Conservation (phyloP, 129 eudicot species). For the sunflower (Helianthus annuus) region DNA sequence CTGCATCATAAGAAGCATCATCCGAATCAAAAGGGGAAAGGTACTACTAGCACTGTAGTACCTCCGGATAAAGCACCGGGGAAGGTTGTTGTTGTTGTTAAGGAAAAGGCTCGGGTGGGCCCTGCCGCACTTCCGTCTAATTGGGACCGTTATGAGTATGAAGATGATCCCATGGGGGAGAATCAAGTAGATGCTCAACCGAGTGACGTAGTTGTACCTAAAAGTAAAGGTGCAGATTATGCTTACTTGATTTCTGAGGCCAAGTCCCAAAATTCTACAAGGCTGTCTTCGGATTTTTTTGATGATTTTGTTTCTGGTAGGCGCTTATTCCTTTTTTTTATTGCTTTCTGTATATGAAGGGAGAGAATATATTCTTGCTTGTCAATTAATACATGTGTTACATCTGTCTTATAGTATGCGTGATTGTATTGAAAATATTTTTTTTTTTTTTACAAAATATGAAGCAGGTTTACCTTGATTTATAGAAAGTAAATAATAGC, state of each 20-base stretch:
- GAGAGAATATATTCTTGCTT: neutral
- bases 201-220: constrained; percentile 52
- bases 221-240: constrained; percentile 90
- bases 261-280: constrained; percentile 46
- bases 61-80: constrained; percentile 35
- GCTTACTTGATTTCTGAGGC: constrained; percentile 69
- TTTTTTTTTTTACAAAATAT: neutral
- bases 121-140: constrained; percentile 65
- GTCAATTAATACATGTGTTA: neutral
- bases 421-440: neutral
- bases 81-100: constrained; percentile 35
- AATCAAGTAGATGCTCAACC: constrained; percentile 29
- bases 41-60: constrained; percentile 38
- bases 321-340: constrained; percentile 4
- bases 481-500: neutral
- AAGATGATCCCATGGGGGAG: constrained; percentile 41
- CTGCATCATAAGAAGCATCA: constrained; percentile 71
- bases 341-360: constrained; percentile 2
- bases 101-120: constrained; percentile 34
- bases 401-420: neutral
- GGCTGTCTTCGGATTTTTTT: constrained; percentile 30
- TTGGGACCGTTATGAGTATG: constrained; percentile 81
- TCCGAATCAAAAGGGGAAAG: constrained; percentile 49
- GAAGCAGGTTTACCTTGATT: neutral
- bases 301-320: constrained; percentile 63